Base-by-base conservation (phyloP, 345 rosid species). In the Moricandia moricandioides region DNA sequence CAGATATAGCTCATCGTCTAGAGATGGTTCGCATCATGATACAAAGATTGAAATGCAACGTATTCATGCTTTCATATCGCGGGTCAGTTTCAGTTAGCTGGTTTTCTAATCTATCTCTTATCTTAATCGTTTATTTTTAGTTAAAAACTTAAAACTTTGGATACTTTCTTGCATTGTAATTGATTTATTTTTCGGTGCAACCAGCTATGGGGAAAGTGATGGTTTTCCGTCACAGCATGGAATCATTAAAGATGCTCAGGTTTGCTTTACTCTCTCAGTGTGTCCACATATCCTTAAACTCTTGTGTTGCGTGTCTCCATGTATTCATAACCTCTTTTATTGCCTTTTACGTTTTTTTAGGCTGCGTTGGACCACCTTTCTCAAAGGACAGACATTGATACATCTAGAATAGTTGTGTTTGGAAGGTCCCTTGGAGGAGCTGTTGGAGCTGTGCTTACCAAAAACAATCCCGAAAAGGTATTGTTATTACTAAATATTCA, bases 281-380 rank as follows among this genome's bases (percentile, higher is more conserved):
- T 60, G 4, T 63, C 70, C 35, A 69, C 33, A 55, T 70, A 14
- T 62, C 47, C 33, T 51, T 40, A 60, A 59, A 79, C 34, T 70
- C 14, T 27, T 67, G 33, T 13, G 8, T 57, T 18, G 5, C 8
- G 9, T 2, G 29, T 7, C 5, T 43, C 13, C 12, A 3, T 39
- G 24, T 65, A 64, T 62, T n/a, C n/a, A 67, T 35, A 49, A 60
- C 59, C 30, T 18, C 4, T 26, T 67, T n/a, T 27, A 57, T 71
- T 76, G 52, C 63, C 39, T 65, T 65, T 74, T 56, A 29, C 26
- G 54, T 70, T 60, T 66, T 66, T 1, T 69, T 80, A 95, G 99
- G 98, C 99, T 82, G 96, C 99, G 43, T 71, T 95, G 88, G 98
- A 95, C 81, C 97, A 92, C 81, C 98, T 95, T n/a, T n/a, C n/a